Base-by-base conservation (phyloP, 2,329 filamentous ascomycete genomes). In the Xylariaceae sp. region DNA sequence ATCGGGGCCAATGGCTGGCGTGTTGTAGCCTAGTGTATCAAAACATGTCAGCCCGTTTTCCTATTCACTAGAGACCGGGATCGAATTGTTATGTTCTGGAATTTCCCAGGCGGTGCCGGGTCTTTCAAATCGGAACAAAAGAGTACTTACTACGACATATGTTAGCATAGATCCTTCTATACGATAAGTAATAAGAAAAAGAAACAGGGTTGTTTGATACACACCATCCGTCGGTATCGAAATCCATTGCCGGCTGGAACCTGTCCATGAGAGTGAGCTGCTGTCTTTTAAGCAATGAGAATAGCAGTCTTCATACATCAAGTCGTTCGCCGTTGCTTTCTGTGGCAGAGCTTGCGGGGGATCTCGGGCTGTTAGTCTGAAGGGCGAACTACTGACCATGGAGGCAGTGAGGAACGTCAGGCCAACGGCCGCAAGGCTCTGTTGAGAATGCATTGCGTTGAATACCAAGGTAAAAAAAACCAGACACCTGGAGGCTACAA, bases 171-270 rank as follows among this genome's bases (percentile, higher is more conserved):
- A n/a, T n/a, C n/a, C n/a, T n/a, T n/a, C n/a, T n/a, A n/a, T n/a
- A n/a, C n/a, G n/a, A n/a, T n/a, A n/a, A n/a, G n/a, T n/a, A n/a
- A n/a, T n/a, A n/a, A n/a, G n/a, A n/a, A n/a, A n/a, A n/a, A n/a
- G n/a, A n/a, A n/a, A n/a, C n/a, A n/a, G n/a, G n/a, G n/a, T n/a
- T n/a, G n/a, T n/a, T n/a, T n/a, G n/a, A n/a, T n/a, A n/a, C n/a
- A n/a, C n/a, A n/a, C n/a, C 22, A 72, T 15, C 67, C 58, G 43
- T 70, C 62, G 6, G 57, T 62, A 43, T 67, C 69, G 54, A 68
- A 65, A 60, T 73, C 62, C 62, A 64, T 62, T 1, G 59, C 62
- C 7, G 61, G 61, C 48, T 64, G 61, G 42, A 55, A 64, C 43
- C 59, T 62, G 35, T 27, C 38, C 11, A 27, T 41, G 15, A 35